These are phyloP conservation scores for Allium sativum DNA, from an alignment of 106 monocot species.

Conservation along the genomic window DNA sequence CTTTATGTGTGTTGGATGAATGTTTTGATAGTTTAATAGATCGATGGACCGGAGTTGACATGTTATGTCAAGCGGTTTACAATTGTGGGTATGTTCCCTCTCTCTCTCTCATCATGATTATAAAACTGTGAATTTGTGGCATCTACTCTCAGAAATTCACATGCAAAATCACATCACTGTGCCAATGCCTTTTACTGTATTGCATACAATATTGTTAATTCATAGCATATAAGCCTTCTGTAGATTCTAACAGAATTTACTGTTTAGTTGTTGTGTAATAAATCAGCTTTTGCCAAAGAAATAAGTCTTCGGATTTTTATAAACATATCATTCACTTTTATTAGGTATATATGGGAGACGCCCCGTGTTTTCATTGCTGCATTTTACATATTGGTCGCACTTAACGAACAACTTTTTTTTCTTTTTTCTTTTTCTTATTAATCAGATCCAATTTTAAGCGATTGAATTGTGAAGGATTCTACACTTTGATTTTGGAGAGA, in stretches of 20 bases:
- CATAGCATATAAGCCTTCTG: no score
- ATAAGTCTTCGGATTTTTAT: no score
- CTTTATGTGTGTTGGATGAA: slow-evolving; percentile 39
- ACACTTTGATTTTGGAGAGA: slow-evolving; percentile 46
- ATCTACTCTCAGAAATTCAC: background rate
- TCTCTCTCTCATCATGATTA: background rate
- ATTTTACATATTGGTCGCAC: background rate
- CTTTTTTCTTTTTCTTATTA: background rate
- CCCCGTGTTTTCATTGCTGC: background rate
- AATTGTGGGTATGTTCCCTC: slow-evolving; percentile 42
- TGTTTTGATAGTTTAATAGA: slow-evolving; percentile 54
- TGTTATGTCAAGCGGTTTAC: slow-evolving; percentile 58
- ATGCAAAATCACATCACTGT: no score
- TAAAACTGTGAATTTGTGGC: background rate
- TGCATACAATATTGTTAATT: no score
- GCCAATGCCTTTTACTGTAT: no score
- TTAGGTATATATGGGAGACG: background rate
- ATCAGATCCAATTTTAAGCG: slow-evolving; percentile 49
- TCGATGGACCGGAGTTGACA: slow-evolving; percentile 40
- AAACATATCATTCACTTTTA: no score
- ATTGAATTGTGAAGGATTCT: slow-evolving; percentile 44
- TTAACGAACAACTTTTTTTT: background rate
- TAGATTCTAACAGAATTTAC: no score
- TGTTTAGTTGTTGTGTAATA: no score
- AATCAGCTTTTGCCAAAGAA: no score